phyloP scores from a whole-genome alignment of 2,329 filamentous ascomycete species.

The Hansfordia pulvinata region DNA sequence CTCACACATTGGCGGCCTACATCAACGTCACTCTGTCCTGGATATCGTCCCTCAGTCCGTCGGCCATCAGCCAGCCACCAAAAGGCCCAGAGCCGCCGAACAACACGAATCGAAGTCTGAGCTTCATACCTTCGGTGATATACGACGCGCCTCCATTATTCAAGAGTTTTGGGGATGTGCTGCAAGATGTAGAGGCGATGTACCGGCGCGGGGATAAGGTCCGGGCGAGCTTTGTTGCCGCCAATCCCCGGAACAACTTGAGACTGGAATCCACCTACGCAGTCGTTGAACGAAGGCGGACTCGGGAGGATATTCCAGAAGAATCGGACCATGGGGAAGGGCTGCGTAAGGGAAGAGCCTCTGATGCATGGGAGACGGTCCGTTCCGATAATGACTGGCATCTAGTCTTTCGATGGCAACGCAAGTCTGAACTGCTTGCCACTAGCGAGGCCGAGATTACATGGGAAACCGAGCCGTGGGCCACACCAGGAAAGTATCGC shows the following conservation, averaged over 20 bases:
- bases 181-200: slow-evolving; percentile 31
- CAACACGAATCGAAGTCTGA: slow-evolving; percentile 60
- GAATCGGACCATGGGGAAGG: too few species aligned
- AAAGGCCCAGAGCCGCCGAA: slow-evolving; percentile 55
- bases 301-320: slow-evolving; percentile 1
- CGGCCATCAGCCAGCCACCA: slow-evolving; percentile 21
- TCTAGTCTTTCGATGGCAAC: slow-evolving; percentile 65
- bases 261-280: slow-evolving; percentile 66
- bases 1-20: slow-evolving; percentile 72
- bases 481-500: slow-evolving; percentile 52
- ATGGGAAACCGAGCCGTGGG: slow-evolving; percentile 60
- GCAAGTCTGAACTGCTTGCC: slow-evolving; percentile 55
- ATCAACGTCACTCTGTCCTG: slow-evolving; percentile 65
- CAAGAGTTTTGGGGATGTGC: slow-evolving; percentile 56
- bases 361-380: slow-evolving; percentile 45
- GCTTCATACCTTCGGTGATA: slow-evolving; percentile 68
- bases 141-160: slow-evolving; percentile 54
- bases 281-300: slow-evolving; percentile 42
- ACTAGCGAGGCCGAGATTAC: slow-evolving; percentile 62
- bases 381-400: slow-evolving; percentile 75
- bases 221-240: slow-evolving; percentile 61
- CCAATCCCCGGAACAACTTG: slow-evolving; percentile 80
- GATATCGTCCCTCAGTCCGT: slow-evolving; percentile 49
- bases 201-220: slow-evolving; percentile 47
- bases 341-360: background rate